Evolutionary conservation across 2,329 filamentous ascomycete species (phyloP), one percentile per base, ranked within the genome.

Genomic region (Pseudocercospora eumusae): DNA sequence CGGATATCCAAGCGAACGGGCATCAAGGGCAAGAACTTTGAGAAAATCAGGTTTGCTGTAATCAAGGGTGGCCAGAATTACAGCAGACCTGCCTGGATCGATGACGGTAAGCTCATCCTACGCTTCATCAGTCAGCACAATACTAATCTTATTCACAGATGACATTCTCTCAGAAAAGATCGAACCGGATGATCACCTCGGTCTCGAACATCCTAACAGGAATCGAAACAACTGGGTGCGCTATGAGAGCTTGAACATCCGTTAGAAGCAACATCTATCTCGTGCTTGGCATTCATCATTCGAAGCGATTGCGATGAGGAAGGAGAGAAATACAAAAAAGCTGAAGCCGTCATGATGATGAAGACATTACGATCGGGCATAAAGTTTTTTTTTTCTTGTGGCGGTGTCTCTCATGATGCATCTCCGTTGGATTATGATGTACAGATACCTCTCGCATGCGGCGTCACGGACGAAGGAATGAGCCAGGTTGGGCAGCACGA

Each of bases 1-100:
- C 87, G 95, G n/a, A 81, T 99, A 3, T 93, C 95, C 69, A 93
- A 93, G 76, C 85, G 93, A 62, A 96, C 91, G 0, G 93, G 93
- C 25, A 88, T 99, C 79, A 97, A 97, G 78, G 96, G 95, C 76
- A 99, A 99, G 82, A 92, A 92, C 68, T 93, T 99, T 69, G 93
- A 99, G 77, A 98, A 98, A 82, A 95, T 99, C 77, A 97, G 96
- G 77, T 97, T 99, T 80, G 90, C 92, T 6, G 78, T 96, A 31
- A 84, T 97, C 33, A 87, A 75, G 83, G 70, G 72, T 18, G 90
- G 74, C 69, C 78, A 69, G 36, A 83, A 86, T 56, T 96, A 91
- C 77, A 87, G 89, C 42, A 92, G 89, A 73, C 89, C 92, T 25
- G 84, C 86, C 63, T 96, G 96, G 78, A 81, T 99, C 52, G 87